Evolutionary conservation across 495 filamentous ascomycete species (phyloP).

Genomic region (Lasiosphaeria miniovina): DNA sequence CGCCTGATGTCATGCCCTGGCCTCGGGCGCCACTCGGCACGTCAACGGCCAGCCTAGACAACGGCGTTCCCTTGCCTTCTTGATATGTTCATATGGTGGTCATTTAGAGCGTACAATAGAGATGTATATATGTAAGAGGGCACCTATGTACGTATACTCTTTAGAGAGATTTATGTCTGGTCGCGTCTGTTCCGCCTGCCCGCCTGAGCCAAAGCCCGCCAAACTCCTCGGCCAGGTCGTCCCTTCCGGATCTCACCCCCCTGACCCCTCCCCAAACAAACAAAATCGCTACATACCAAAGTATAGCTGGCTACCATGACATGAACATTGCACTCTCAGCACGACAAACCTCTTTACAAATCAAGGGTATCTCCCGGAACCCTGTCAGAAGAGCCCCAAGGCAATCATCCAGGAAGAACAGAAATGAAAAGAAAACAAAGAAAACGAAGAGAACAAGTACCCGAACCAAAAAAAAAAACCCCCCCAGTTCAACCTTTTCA

Average conservation of each 20-base stretch:
- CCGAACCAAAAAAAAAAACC: background rate
- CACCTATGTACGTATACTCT: background rate
- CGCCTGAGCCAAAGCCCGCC: background rate
- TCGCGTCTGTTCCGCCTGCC: background rate
- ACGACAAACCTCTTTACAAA: slow-evolving; percentile 12
- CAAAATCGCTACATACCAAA: background rate
- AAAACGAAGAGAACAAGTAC: background rate
- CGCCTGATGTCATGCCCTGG: slow-evolving; percentile 1
- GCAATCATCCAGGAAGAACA: slow-evolving; percentile 2
- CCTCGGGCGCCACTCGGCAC: too few species aligned
- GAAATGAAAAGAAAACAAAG: slow-evolving; percentile 1
- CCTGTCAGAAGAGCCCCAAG: slow-evolving; percentile 5
- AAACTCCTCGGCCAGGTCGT: background rate
- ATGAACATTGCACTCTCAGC: slow-evolving; percentile 13
- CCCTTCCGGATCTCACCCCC: background rate
- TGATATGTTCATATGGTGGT: too few species aligned
- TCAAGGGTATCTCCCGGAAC: slow-evolving; percentile 23
- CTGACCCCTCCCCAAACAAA: background rate
- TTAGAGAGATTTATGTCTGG: background rate
- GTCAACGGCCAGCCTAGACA: too few species aligned
- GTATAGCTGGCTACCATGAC: slow-evolving; percentile 9
- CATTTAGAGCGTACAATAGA: background rate
- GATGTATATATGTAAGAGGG: background rate
- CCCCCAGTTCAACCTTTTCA: background rate
- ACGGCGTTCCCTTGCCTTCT: too few species aligned